Evolutionary conservation across 192 early-diverging fungal genomes (phyloP).

Genomic region (Rhizoclosmatium sp.): DNA sequence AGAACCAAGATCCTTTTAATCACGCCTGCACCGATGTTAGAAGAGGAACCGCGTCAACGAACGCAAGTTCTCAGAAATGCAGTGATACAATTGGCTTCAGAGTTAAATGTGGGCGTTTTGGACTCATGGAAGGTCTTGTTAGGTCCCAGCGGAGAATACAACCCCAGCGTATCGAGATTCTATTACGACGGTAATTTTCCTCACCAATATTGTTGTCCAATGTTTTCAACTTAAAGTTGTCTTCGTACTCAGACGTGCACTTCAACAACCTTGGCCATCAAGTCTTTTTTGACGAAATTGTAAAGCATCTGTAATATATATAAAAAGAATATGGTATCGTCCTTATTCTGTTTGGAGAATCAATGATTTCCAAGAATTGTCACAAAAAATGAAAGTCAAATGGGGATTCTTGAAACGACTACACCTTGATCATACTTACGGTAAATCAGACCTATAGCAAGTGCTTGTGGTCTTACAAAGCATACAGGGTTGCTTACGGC

Average conservation of each 20-base stretch:
- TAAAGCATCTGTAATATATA: slow-evolving; percentile 4
- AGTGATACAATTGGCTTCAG: background rate
- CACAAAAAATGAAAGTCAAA: slow-evolving; percentile 7
- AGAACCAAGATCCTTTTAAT: slow-evolving; percentile 22
- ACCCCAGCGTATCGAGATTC: background rate
- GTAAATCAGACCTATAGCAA: slow-evolving; percentile 20
- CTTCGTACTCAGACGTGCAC: background rate
- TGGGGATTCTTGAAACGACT: background rate
- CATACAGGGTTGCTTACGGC: slow-evolving; percentile 47
- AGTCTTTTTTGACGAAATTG: slow-evolving; percentile 14
- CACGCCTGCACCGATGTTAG: slow-evolving; percentile 16
- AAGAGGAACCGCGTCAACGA: background rate
- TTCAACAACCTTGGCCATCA: slow-evolving; percentile 21
- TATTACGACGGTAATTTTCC: slow-evolving; percentile 4
- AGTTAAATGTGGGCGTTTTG: background rate
- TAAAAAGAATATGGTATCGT: background rate
- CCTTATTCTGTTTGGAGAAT: background rate
- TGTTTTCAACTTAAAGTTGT: background rate
- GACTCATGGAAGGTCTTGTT: slow-evolving; percentile 31
- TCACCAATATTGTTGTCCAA: background rate
- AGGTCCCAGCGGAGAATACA: slow-evolving; percentile 11
- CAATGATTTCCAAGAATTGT: background rate
- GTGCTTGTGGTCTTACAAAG: background rate
- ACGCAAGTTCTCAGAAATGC: background rate
- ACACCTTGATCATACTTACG: slow-evolving; percentile 57